Base-by-base conservation (phyloP, 2,329 filamentous ascomycete genomes). In the Kalmusia sp. region DNA sequence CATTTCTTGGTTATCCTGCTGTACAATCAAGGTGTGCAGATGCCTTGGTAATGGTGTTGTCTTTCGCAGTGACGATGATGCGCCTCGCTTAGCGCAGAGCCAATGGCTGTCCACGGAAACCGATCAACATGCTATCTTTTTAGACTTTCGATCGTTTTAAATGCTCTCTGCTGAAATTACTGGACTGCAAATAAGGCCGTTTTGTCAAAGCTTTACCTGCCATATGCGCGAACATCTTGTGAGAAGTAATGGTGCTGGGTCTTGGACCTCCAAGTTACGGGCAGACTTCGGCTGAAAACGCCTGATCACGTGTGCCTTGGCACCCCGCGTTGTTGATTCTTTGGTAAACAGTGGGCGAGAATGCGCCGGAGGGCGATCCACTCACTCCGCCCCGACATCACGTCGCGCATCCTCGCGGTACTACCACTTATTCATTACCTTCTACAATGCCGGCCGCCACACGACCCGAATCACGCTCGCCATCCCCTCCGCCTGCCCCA, bases 401-500 rank as follows among this genome's bases (percentile, higher is more conserved):
- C 44, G 27, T 34, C 33, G 31, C 44, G 33, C 44, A 8, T 8
- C 43, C 17, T 35, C 27, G 14, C 43, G 43, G 22, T 7, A 17
- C 9, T n/a, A n/a, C n/a, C 21, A 27, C 52, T 33, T 52, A 56
- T 60, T 54, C 15, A 43, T 39, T 30, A 17, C 30, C 22, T 7
- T 27, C 28, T 31, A 59, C 22, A 35, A 74, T 73, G 70, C 67
- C 71, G 21, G 58, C 65, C 38, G 65, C 68, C 21, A 66, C 67
- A 4, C 58, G 66, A 3, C 46, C 61, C 14, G 52, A 63, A 31
- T 72, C 71, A 30, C 74, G 73, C 53, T 77, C 76, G 11, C 80
- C 81, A 3, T 84, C 83, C 27, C 83, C 83, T 9, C 77, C 77
- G 3, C 76, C 78, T 11, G 74, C 78, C n/a, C 80, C 82, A 5